Base-by-base conservation (phyloP, 2,329 filamentous ascomycete genomes). In the Alternaria triticimaculans region DNA sequence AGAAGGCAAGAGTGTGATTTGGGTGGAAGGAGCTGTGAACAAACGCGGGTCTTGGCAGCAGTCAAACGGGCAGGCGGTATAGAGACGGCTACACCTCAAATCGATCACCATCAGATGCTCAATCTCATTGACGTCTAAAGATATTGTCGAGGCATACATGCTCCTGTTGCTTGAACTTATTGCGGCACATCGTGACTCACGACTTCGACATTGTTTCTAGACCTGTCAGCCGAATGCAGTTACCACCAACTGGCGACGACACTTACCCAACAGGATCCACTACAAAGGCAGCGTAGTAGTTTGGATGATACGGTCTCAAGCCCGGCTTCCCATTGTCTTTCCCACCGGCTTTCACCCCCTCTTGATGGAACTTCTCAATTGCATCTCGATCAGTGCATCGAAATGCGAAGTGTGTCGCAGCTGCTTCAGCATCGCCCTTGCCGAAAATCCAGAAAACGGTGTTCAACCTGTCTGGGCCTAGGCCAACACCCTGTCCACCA, bases 271-370 rank as follows among this genome's bases (percentile, higher is more conserved):
- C 48, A 48, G 73, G 73, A 67, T 77, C 74, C 15, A 70, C 25
- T 10, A 75, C 68, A 58, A 76, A 76, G 10, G 68, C 73, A 9
- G 62, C 71, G 65, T 75, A 76, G 62, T 76, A 77, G 37, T 74
- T 70, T 25, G 70, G 57, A 63, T 71, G 67, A 59, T 76, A 76
- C 45, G 63, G 51, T 55, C 74, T 70, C 18, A 68, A 49, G 3
- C 74, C 74, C 2, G 74, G 72, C 58, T 64, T 62, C 9, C 74
- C 71, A 60, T 76, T 75, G 33, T 67, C 64, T 53, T 62, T 74
- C 12, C 69, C 74, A 20, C 74, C 74, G 6, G 70, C 68, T 56
- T 72, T 70, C 4, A 76, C 15, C 12, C 61, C 72, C 54, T 64
- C 71, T n/a, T 64, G 65, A 56, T 74, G 55, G 51, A 73, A 76